Evolutionary conservation across 768 basidiomycete genomes (phyloP).

Genomic region (Pholiota molesta): DNA sequence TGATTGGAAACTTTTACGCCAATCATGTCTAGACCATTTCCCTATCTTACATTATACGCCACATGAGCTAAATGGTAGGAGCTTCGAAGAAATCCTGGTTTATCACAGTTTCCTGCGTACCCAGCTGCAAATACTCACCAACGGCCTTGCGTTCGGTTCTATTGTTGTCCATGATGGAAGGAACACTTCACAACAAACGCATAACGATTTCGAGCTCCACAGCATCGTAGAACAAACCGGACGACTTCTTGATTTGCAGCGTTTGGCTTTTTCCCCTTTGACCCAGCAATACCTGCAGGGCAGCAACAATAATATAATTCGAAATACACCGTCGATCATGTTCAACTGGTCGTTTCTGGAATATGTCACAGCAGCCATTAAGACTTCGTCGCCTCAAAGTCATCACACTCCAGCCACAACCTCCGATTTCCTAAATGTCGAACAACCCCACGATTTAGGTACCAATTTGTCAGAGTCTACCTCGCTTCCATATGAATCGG

Average conservation of each 20-base stretch:
- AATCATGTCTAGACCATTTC: conserved; percentile 61
- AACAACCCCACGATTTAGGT: conserved; percentile 23
- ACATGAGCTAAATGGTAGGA: conserved; percentile 47
- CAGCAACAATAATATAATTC: conserved; percentile 35
- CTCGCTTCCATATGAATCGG: conserved; percentile 58
- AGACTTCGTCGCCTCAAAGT: conserved; percentile 39
- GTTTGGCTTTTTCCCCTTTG: conserved; percentile 44
- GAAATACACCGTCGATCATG: conserved; percentile 50
- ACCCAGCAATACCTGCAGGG: conserved; percentile 58
- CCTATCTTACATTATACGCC: conserved; percentile 43
- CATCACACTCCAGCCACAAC: conserved; percentile 28
- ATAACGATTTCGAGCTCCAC: conserved; percentile 65
- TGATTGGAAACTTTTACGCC: conserved; percentile 51
- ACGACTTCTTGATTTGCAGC: conserved; percentile 46
- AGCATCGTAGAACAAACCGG: conserved; percentile 52
- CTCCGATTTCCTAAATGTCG: conserved; percentile 50
- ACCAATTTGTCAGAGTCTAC: conserved; percentile 24
- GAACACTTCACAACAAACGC: conserved; percentile 30
- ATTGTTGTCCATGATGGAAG: conserved; percentile 51
- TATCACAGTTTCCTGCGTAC: conserved; percentile 62
- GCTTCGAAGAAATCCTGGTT: conserved; percentile 73
- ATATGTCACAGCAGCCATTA: conserved; percentile 63
- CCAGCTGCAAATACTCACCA: conserved; percentile 67
- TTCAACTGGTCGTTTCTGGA: conserved; percentile 71
- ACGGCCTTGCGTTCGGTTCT: conserved; percentile 68